Evolutionary conservation across 495 filamentous ascomycete species (phyloP).

Genomic region (Bryoglossum gracile): DNA sequence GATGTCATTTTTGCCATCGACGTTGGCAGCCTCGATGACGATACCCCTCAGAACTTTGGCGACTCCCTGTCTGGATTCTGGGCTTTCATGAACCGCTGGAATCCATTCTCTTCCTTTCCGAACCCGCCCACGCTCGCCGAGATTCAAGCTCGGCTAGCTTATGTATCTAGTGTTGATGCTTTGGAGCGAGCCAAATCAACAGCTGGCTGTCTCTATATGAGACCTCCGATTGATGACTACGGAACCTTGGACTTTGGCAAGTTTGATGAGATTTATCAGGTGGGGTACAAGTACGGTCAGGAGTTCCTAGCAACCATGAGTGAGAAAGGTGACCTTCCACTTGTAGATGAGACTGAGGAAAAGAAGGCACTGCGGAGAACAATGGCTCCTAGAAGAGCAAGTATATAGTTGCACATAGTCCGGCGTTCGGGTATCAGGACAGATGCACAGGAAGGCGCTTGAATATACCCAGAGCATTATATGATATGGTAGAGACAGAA

Average conservation of each 20-base stretch:
- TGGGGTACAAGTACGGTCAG: conserved; percentile 81
- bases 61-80: conserved; percentile 94
- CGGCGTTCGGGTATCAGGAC: not conserved
- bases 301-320: conserved; percentile 65
- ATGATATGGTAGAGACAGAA: not conserved
- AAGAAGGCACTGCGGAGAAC: conserved; percentile 84
- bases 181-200: conserved; percentile 86
- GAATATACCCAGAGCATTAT: conserved; percentile 3
- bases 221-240: conserved; percentile 87
- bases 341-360: conserved; percentile 69
- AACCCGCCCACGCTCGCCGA: conserved; percentile 94
- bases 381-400: conserved; percentile 87
- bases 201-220: conserved; percentile 87
- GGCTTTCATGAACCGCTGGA: conserved; percentile 93
- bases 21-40: conserved; percentile 85
- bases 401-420: conserved; percentile 57
- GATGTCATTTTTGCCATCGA: conserved; percentile 95
- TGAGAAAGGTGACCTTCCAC: conserved; percentile 65
- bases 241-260: conserved; percentile 94
- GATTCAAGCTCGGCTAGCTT: conserved; percentile 90
- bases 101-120: conserved; percentile 76
- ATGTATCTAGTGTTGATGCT: conserved; percentile 88
- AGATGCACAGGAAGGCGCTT: not conserved
- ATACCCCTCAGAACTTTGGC: conserved; percentile 82
- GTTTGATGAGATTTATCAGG: conserved; percentile 91